Evolutionary conservation across 2,329 filamentous ascomycete species (phyloP), one percentile per base, ranked within the genome.

Genomic region (Cryphonectria japonica): DNA sequence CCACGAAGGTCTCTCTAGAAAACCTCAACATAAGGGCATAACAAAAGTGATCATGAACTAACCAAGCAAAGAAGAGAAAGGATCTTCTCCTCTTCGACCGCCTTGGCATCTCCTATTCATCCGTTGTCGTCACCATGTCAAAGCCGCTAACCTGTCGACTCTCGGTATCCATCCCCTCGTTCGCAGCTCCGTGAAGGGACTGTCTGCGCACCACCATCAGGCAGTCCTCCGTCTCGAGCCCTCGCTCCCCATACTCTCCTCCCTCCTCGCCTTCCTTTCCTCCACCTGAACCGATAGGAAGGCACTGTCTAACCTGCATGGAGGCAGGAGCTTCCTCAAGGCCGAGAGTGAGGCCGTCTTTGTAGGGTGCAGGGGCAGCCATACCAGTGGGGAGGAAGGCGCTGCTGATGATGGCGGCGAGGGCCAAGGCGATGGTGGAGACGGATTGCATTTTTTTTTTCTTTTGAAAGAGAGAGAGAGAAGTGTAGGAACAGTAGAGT

Each of bases 361-460:
- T 50, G 50, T 43, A 37, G 19, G 63, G 52, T 8, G 16, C 46
- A 13, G 68, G 68, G 16, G 66, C 62, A 50, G 68, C 62, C 9
- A 52, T 29, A 1, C 39, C 41, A 6, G 65, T 39, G 26, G 65
- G 26, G 34, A 52, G 14, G 37, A 66, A 37, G 22, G 32, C 26
- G 41, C 26, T 61, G 63, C 63, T 52, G 39, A 60, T 60, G 16
- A 52, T 16, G 29, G 26, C 62, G 16, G 41, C 43, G 8, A 69
- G 32, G 37, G 62, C 63, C 68, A 69, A 41, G 16, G 29, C 32
- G 41, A 67, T 8, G n/a, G 46, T 67, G 29, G 54, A 61, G 32
- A 52, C 3, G 54, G 29, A 9, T 8, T 61, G 52, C 68, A 69
- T 69, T 26, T 61, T 2, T 37, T 37, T 37, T 9, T 37, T 39